Evolutionary conservation across 2,329 filamentous ascomycete species (phyloP).

Genomic region (Rutstroemia sp.): DNA sequence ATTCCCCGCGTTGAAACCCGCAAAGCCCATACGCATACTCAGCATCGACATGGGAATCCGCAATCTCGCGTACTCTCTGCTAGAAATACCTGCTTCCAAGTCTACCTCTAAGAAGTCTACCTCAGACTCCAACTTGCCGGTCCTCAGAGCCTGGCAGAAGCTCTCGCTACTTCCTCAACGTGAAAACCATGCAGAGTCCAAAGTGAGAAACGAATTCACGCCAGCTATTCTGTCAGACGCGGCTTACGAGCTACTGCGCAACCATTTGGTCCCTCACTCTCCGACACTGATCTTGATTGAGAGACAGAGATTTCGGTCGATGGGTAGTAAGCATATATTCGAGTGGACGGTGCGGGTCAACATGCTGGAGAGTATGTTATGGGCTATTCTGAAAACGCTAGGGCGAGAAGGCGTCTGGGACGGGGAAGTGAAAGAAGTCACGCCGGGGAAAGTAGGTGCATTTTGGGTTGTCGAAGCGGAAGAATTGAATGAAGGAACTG

Average conservation of each 20-base stretch:
- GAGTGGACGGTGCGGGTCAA: conserved; percentile 84
- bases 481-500: conserved; percentile 11
- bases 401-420: conserved; percentile 36
- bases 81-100: conserved; percentile 30
- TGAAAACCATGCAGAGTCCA: not conserved
- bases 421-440: conserved; percentile 41
- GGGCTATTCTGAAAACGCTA: conserved; percentile 58
- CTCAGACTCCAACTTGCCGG: not conserved
- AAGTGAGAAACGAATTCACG: conserved; percentile 39
- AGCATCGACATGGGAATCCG: conserved; percentile 82
- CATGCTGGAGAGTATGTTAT: conserved; percentile 73
- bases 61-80: conserved; percentile 69
- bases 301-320: conserved; percentile 53
- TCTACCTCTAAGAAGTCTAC: not conserved
- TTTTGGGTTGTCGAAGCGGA: conserved; percentile 42
- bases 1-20: conserved; percentile 11
- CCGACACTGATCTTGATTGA: conserved; percentile 68
- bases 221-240: conserved; percentile 45
- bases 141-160: conserved; percentile 8
- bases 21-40: conserved; percentile 42
- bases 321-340: conserved; percentile 55
- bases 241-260: conserved; percentile 46
- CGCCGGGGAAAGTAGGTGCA: conserved; percentile 45
- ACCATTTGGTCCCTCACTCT: conserved; percentile 38
- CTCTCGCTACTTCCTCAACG: conserved; percentile 15